Evolutionary conservation across 169 alveolate species (phyloP), one percentile per base, ranked within the genome.

Genomic region (Plasmodium yoelii): DNA sequence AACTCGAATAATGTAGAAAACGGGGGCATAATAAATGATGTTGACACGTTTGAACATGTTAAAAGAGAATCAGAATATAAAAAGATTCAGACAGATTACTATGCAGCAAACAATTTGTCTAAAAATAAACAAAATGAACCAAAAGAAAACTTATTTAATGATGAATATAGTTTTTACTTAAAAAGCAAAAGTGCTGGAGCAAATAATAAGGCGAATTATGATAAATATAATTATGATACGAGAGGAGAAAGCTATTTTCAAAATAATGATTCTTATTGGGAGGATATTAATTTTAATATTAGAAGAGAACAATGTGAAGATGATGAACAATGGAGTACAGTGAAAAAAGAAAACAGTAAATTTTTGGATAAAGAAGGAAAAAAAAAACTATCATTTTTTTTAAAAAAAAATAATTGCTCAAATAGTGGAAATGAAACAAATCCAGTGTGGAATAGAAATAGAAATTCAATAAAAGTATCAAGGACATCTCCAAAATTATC

Each of bases 391-490:
- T 18, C 19, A 39, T 61, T 61, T 61, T 18, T 61, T 61, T 28
- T 24, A 18, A 12, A 57, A 57, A 18, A 24, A 57, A 18, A 51
- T 34, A 71, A 71, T 57, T 15, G 42, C 19, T 34, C 28, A n/a
- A 24, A 24, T 19, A 59, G 64, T 26, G 68, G 42, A 5, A 26
- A 2, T 7, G 19, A 60, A 53, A 18, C 24, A 9, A 71, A 71
- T 19, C 61, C 84, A 19, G 26, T 71, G 18, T 73, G 87, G 87
- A 56, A 39, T 39, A 73, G 87, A 49, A 73, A 73, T 28, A n/a
- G 22, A 39, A 15, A 12, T 19, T 39, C 60, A 15, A n/a, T 39
- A 19, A 42, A 42, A 9, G 57, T 60, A 3, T 18, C 73, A 19
- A 64, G 39, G 44, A 34, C 65, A 18, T 26, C 64, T n/a, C 18